Percentiles rank a stretch among this genome's conserved stretches.
Evolutionary conservation across 768 basidiomycete species (phyloP).

Genomic region (Lenzites betulinus): DNA sequence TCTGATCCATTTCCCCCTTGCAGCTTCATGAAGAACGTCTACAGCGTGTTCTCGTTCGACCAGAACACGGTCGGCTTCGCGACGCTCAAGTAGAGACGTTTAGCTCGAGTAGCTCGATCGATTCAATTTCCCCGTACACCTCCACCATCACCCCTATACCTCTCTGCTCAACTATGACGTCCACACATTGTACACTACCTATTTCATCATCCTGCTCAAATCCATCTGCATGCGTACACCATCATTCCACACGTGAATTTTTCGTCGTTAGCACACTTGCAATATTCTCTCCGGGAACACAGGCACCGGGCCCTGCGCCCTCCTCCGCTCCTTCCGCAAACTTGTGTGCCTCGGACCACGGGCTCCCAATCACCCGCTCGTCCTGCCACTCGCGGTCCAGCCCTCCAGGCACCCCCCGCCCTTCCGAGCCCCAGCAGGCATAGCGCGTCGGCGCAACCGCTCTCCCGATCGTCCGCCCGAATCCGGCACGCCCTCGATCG

Average conservation of each 20-base stretch:
- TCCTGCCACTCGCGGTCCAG: background rate
- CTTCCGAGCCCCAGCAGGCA: too few species aligned
- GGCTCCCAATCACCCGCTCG: background rate
- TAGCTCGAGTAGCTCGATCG: too few species aligned
- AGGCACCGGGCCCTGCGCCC: too few species aligned
- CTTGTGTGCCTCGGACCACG: background rate
- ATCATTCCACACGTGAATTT: too few species aligned
- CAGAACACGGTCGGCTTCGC: conserved; percentile 30
- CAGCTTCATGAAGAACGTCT: conserved; percentile 32
- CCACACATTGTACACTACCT: too few species aligned
- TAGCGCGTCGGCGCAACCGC: background rate
- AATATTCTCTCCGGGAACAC: too few species aligned
- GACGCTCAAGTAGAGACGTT: conserved; percentile 12
- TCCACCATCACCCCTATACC: background rate
- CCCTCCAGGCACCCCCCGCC: background rate
- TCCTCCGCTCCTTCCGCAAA: too few species aligned
- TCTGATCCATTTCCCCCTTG: background rate
- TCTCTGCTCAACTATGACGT: too few species aligned
- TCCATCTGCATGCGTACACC: too few species aligned
- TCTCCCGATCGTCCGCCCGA: background rate
- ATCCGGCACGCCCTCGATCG: background rate
- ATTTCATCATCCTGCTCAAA: too few species aligned
- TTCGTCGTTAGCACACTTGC: too few species aligned
- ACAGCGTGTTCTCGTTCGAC: conserved; percentile 30
- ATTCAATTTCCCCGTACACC: background rate